Evolutionary conservation across 352 stramenopile genomes (phyloP).

Genomic region (Phytopythium cucurbitacearum): DNA sequence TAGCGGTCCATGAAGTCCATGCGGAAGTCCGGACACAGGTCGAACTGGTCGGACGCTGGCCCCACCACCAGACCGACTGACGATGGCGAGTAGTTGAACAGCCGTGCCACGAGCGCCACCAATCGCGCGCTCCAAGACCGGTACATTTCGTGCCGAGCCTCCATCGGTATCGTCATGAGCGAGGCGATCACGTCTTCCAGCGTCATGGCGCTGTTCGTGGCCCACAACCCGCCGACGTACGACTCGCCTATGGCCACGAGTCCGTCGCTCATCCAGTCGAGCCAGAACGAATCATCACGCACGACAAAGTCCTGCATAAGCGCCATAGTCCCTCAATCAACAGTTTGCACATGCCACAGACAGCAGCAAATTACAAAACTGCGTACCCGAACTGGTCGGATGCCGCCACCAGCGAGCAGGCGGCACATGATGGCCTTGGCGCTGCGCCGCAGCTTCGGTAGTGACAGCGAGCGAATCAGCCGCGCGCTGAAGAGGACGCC

Average conservation of each 20-base stretch:
- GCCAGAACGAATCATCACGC: constrained; percentile 74
- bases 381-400: constrained; percentile 49
- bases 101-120: constrained; percentile 58
- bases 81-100: constrained; percentile 77
- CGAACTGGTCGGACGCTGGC: constrained; percentile 68
- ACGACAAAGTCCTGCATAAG: constrained; percentile 66
- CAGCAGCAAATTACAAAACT: neutral
- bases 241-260: constrained; percentile 81
- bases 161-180: constrained; percentile 78
- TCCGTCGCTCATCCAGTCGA: constrained; percentile 86
- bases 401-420: constrained; percentile 54
- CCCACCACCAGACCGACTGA: constrained; percentile 67
- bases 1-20: constrained; percentile 74
- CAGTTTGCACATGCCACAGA: neutral
- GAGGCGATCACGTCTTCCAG: constrained; percentile 71
- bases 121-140: constrained; percentile 76
- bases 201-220: constrained; percentile 38
- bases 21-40: constrained; percentile 66
- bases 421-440: constrained; percentile 75
- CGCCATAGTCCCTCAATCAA: constrained; percentile 2
- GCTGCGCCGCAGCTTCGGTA: constrained; percentile 58
- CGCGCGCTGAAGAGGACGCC: constrained; percentile 53
- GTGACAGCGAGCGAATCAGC: constrained; percentile 67
- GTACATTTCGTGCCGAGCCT: constrained; percentile 83
- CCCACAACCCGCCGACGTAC: constrained; percentile 75